phyloP scores from a whole-genome alignment of 2,329 filamentous ascomycete genomes.

The Colletotrichum gloeosporioides region DNA sequence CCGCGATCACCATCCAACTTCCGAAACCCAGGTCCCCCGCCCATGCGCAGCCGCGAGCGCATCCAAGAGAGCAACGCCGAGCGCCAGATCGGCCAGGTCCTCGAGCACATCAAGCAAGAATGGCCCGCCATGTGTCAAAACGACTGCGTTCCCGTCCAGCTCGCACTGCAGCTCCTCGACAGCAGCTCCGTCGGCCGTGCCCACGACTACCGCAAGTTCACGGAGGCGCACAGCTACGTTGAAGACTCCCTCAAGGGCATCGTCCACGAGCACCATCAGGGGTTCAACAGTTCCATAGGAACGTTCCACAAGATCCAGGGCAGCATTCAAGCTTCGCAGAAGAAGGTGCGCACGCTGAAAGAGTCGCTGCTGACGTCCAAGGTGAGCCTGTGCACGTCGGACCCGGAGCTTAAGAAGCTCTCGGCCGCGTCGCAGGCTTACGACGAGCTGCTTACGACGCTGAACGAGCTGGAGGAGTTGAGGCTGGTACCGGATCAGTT shows the following conservation, averaged over 20 bases:
- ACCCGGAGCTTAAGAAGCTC: slow-evolving; percentile 89
- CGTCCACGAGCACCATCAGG: slow-evolving; percentile 98
- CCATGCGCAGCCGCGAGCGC: slow-evolving; percentile 28
- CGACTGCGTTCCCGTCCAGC: slow-evolving; percentile 90
- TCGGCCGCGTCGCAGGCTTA: slow-evolving; percentile 89
- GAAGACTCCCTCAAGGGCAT: slow-evolving; percentile 92
- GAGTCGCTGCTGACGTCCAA: slow-evolving; percentile 84
- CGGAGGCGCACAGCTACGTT: slow-evolving; percentile 83
- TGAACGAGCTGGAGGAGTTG: slow-evolving; percentile 86
- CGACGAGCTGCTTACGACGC: slow-evolving; percentile 83
- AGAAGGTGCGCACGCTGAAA: slow-evolving; percentile 81
- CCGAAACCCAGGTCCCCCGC: slow-evolving; percentile 33
- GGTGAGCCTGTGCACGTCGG: slow-evolving; percentile 79
- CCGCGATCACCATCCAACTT: slow-evolving; percentile 29
- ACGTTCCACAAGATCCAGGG: slow-evolving; percentile 98
- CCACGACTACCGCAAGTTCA: slow-evolving; percentile 85
- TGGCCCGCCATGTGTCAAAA: slow-evolving; percentile 92
- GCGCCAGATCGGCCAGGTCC: slow-evolving; percentile 65
- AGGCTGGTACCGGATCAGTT: slow-evolving; percentile 89
- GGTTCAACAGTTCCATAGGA: slow-evolving; percentile 98
- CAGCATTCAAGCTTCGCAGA: slow-evolving; percentile 88
- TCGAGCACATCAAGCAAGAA: slow-evolving; percentile 84
- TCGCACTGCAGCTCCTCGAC: slow-evolving; percentile 94
- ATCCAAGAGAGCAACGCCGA: slow-evolving; percentile 55
- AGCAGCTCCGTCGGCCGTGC: slow-evolving; percentile 91